Percentiles rank a stretch among this genome's conserved stretches.
phyloP scores from a whole-genome alignment of 495 filamentous ascomycete species.

The Penicillium goetzii region DNA sequence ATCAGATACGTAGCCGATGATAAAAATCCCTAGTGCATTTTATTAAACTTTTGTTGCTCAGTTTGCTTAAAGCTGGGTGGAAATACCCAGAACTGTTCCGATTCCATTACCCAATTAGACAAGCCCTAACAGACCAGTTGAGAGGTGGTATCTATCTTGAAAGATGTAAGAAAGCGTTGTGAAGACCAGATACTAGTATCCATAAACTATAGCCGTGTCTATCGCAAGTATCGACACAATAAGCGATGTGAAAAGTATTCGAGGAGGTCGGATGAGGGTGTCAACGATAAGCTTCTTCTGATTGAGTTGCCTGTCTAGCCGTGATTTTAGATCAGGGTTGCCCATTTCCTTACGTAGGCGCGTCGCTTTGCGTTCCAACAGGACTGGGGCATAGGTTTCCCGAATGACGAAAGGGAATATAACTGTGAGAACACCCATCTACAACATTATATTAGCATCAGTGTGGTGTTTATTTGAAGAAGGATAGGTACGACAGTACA shows the following conservation, averaged over 20 bases:
- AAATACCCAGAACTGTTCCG: constrained; percentile 3
- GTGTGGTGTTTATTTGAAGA: background rate
- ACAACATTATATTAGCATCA: background rate
- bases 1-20: constrained; percentile 4
- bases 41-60: no score
- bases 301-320: background rate
- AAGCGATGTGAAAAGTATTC: background rate
- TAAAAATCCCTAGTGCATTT: background rate
- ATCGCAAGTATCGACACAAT: background rate
- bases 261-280: background rate
- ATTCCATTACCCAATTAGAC: constrained; percentile 4
- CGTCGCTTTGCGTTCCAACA: constrained; percentile 2
- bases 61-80: no score
- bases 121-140: background rate
- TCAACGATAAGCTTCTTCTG: background rate
- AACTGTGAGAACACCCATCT: constrained; percentile 3
- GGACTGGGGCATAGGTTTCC: constrained; percentile 7
- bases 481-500: background rate
- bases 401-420: background rate
- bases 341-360: constrained; percentile 8
- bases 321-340: background rate
- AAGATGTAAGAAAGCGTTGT: constrained; percentile 7
- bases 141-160: background rate
- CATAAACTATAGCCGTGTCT: constrained; percentile 1
- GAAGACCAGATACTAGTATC: constrained; percentile 9